Evolutionary conservation across 257 asterid genomes (phyloP).

Genomic region (Solanum dulcamara): DNA sequence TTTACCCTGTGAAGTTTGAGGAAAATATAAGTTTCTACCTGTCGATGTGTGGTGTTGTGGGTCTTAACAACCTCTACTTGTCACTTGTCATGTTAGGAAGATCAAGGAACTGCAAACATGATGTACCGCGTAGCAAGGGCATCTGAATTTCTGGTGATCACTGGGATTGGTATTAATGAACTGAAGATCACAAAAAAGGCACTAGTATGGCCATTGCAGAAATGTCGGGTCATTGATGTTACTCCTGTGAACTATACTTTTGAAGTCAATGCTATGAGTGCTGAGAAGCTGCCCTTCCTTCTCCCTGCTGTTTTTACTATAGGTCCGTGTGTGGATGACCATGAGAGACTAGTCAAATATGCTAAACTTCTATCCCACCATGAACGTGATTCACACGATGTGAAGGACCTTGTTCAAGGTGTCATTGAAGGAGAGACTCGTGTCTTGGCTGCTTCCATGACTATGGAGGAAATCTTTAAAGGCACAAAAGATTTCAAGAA

Average conservation of each 20-base stretch:
- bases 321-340: constrained; percentile 36
- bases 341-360: constrained; percentile 28
- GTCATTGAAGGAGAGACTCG: constrained; percentile 67
- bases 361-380: constrained; percentile 53
- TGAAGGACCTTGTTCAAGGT: constrained; percentile 49
- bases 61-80: not conserved
- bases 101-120: not conserved
- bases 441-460: constrained; percentile 56
- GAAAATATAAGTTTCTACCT: not conserved
- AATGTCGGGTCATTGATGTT: constrained; percentile 27
- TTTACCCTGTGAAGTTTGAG: not conserved
- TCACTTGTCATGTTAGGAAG: not conserved
- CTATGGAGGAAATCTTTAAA: constrained; percentile 50
- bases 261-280: constrained; percentile 69
- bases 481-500: constrained; percentile 52
- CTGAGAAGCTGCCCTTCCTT: constrained; percentile 59
- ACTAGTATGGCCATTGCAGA: constrained; percentile 50
- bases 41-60: not conserved
- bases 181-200: constrained; percentile 40
- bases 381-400: constrained; percentile 41
- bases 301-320: constrained; percentile 70
- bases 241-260: constrained; percentile 61
- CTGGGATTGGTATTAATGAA: constrained; percentile 35
- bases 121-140: constrained; percentile 44
- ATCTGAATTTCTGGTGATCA: constrained; percentile 53